Evolutionary conservation across 2,329 filamentous ascomycete genomes (phyloP).

Genomic region (Cladosporium velox): DNA sequence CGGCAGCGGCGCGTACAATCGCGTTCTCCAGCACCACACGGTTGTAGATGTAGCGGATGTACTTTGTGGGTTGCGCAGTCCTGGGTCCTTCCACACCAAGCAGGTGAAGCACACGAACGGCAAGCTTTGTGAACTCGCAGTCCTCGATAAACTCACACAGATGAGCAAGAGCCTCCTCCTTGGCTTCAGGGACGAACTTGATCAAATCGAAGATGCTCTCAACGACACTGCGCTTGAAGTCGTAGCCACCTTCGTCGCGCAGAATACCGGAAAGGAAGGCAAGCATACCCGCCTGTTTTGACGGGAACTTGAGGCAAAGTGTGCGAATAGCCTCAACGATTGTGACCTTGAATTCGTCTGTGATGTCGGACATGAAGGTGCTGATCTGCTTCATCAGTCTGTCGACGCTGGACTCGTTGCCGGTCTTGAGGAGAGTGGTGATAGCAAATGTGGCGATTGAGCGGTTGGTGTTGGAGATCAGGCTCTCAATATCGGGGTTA

Average conservation of each 20-base stretch:
- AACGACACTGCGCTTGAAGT: slow-evolving; percentile 96
- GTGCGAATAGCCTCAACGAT: slow-evolving; percentile 98
- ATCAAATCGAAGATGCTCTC: slow-evolving; percentile 99
- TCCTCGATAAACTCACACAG: slow-evolving; percentile 99
- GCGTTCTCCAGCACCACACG: slow-evolving; percentile 96
- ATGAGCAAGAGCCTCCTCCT: slow-evolving; percentile 82
- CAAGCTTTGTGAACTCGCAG: slow-evolving; percentile 97
- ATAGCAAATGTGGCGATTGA: slow-evolving; percentile 98
- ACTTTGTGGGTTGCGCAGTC: slow-evolving; percentile 94
- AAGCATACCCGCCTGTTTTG: slow-evolving; percentile 97
- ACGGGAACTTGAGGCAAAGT: slow-evolving; percentile 94
- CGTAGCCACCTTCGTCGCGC: slow-evolving; percentile 94
- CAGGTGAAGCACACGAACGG: slow-evolving; percentile 90
- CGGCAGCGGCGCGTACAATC: slow-evolving; percentile 89
- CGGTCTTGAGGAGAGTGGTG: slow-evolving; percentile 95
- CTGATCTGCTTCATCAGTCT: slow-evolving; percentile 98
- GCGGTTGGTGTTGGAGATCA: slow-evolving; percentile 95
- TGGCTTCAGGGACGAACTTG: slow-evolving; percentile 92
- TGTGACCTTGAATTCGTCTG: slow-evolving; percentile 99
- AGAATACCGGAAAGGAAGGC: slow-evolving; percentile 96
- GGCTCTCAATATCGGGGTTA: slow-evolving; percentile 94
- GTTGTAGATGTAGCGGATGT: slow-evolving; percentile 99
- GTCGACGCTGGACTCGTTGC: slow-evolving; percentile 95
- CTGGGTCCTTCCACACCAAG: slow-evolving; percentile 93
- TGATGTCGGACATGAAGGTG: slow-evolving; percentile 98